Evolutionary conservation across 2,329 filamentous ascomycete genomes (phyloP), one percentile per base, ranked within the genome.

Genomic region (Aureobasidium sp.): DNA sequence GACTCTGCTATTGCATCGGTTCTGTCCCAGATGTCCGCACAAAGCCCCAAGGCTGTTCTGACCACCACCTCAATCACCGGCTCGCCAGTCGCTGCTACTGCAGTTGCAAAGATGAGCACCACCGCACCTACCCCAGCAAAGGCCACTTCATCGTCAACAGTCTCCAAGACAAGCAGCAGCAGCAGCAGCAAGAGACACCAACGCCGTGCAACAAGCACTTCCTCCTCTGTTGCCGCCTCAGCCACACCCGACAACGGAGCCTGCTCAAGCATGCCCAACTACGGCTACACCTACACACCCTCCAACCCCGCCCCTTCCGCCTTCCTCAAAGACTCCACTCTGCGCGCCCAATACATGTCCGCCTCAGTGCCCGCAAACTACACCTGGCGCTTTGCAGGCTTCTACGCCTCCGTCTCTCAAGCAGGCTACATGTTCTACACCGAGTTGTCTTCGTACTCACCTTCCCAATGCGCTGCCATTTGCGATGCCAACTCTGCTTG

Each of bases 401-500:
- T 53, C 61, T 51, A 55, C 48, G 46, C 65, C 66, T 50, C 53
- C 34, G 12, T 63, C 63, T 20, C 63, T 61, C 41, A 56, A 63
- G 24, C 59, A 7, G 46, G 55, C 51, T 41, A 50, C 43, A 13
- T 74, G 20, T 70, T 69, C 12, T 65, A 68, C 63, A 71, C 67
- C 27, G 71, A 68, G 8, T 67, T 74, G 7, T 48, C 67, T 32
- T 60, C 65, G 1, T 75, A 74, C 68, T 67, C 72, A 53, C 67
- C 68, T 37, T 56, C 64, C 36, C 59, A 62, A 29, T 75, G 73
- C 62, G 69, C 71, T n/a, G 62, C 64, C 24, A 63, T 66, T 52
- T 75, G 73, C 64, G 68, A 75, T 63, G 64, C 62, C 51, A 69
- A 67, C 36, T 48, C 67, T 20, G 65, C 69, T n/a, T 74, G 72